Evolutionary conservation across 2,329 filamentous ascomycete genomes (phyloP).

Genomic region (Diaporthe amygdali): DNA sequence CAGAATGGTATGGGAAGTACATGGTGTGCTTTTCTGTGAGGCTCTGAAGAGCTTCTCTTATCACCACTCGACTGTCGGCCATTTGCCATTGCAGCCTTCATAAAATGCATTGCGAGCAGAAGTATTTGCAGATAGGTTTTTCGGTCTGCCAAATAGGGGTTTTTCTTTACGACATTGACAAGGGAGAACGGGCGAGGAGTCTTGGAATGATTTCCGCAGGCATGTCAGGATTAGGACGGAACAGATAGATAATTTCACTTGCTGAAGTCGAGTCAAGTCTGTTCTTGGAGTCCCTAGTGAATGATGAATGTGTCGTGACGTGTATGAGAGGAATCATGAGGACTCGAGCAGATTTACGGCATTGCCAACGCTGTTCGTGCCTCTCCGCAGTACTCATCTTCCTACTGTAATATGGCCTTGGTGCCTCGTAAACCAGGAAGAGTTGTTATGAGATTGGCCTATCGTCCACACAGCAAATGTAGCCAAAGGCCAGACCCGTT

Average conservation of each 20-base stretch:
- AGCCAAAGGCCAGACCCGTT: background rate
- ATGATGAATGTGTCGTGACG: background rate
- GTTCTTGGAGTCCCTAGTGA: background rate
- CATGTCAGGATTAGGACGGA: slow-evolving; percentile 25
- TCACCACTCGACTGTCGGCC: slow-evolving; percentile 12
- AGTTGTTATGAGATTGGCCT: background rate
- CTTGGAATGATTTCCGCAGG: slow-evolving; percentile 23
- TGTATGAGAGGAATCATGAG: no score
- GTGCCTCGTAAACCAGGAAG: background rate
- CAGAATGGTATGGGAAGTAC: slow-evolving; percentile 2
- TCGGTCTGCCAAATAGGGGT: slow-evolving; percentile 16
- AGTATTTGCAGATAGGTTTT: slow-evolving; percentile 14
- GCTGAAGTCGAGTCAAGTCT: background rate
- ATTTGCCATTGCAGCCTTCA: slow-evolving; percentile 14
- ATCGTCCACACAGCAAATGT: background rate
- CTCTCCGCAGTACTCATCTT: no score
- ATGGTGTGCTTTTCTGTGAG: background rate
- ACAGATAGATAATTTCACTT: slow-evolving; percentile 24
- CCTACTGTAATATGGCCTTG: no score
- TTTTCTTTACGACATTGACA: slow-evolving; percentile 17
- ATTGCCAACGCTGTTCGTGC: no score
- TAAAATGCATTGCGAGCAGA: slow-evolving; percentile 22
- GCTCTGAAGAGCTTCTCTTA: slow-evolving; percentile 6
- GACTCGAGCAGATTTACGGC: no score
- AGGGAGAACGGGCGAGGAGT: slow-evolving; percentile 24